These are phyloP conservation scores for Yamadazyma oceani DNA, from an alignment of 1,139 yeast species.

Conservation along the genomic window DNA sequence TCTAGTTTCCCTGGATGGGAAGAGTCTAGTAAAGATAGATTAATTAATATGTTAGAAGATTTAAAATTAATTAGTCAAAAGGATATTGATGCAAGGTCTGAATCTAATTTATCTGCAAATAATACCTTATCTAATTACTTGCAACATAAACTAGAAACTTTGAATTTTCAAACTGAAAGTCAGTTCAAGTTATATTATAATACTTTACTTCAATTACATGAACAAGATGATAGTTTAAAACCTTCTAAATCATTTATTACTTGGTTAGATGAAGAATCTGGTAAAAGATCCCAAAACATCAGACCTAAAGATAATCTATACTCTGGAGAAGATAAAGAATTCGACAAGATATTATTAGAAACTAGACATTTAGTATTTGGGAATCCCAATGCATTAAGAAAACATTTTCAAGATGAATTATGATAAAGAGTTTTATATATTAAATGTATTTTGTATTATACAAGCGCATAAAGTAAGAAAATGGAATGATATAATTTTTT, in stretches of 20 bases:
- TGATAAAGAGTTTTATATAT: conserved; percentile 17
- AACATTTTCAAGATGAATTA: conserved; percentile 56
- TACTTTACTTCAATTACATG: conserved; percentile 41
- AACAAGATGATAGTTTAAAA: conserved; percentile 21
- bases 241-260: conserved; percentile 43
- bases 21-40: conserved; percentile 29
- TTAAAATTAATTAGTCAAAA: conserved; percentile 18
- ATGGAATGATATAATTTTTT: neutral
- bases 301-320: conserved; percentile 29
- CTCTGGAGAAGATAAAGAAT: conserved; percentile 30
- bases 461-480: conserved; percentile 8
- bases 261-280: conserved; percentile 63
- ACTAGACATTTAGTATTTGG: conserved; percentile 78
- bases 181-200: conserved; percentile 46
- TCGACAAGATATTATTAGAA: conserved; percentile 48
- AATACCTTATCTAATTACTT: conserved; percentile 29
- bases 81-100: conserved; percentile 1
- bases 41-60: conserved; percentile 44
- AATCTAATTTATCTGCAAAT: conserved; percentile 10
- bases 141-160: conserved; percentile 27
- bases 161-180: conserved; percentile 27
- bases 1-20: conserved; percentile 29
- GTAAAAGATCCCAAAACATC: conserved; percentile 29
- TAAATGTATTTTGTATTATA: conserved; percentile 10
- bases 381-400: conserved; percentile 69